Percentiles rank a stretch among this genome's conserved stretches.
Conservation (phyloP, 306 rosid genomes). For the Cyamopsis tetragonoloba region DNA sequence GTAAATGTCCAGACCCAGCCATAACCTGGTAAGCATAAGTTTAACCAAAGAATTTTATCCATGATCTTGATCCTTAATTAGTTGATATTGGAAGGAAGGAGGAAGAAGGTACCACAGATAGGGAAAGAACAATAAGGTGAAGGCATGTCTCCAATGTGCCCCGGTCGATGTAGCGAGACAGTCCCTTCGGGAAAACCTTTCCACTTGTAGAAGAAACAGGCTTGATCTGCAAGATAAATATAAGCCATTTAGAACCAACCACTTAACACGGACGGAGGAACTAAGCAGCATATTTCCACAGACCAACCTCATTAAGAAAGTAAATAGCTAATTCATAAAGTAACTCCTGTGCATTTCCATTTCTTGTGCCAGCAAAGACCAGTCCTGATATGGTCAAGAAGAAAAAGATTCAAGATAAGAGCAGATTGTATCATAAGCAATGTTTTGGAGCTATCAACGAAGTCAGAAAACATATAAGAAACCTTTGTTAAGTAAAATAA, state of each 20-base stretch:
- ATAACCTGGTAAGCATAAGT: conserved; percentile 61
- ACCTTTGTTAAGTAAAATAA: background rate
- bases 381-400: conserved; percentile 52
- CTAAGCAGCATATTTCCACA: conserved; percentile 14
- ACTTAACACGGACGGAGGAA: conserved; percentile 19
- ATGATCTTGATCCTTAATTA: conserved; percentile 1
- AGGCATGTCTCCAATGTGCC: conserved; percentile 90
- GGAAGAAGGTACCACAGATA: conserved; percentile 68
- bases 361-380: conserved; percentile 89
- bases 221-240: conserved; percentile 57
- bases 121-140: conserved; percentile 86
- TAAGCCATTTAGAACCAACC: conserved; percentile 9
- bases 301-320: conserved; percentile 84
- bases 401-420: conserved; percentile 22
- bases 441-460: conserved; percentile 12
- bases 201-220: conserved; percentile 64
- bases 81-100: conserved; percentile 7
- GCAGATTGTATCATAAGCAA: conserved; percentile 4
- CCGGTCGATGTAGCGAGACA: conserved; percentile 80
- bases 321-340: conserved; percentile 76
- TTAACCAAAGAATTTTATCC: conserved; percentile 24
- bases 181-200: conserved; percentile 69
- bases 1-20: conserved; percentile 99
- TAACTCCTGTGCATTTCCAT: conserved; percentile 77
- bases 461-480: conserved; percentile 6